A percentile compares a stretch with the other conserved stretches of the same genome.
Conservation (phyloP, 495 filamentous ascomycete genomes). For the Xylaria venustula region DNA sequence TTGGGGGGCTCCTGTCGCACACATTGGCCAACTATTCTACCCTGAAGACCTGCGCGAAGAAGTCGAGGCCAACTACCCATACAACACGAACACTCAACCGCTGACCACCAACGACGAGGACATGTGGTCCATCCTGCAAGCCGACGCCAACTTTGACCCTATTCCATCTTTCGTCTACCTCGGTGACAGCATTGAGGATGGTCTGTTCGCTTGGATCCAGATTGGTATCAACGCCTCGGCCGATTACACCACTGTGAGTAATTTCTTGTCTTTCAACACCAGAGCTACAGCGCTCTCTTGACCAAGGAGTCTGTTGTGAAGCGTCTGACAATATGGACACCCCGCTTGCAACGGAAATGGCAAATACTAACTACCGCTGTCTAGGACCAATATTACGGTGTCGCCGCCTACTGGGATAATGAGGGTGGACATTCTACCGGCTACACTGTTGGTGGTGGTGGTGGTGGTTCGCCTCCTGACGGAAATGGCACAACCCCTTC, state of each 20-base stretch:
- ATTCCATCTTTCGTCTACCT: constrained; percentile 56
- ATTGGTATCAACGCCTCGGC: constrained; percentile 44
- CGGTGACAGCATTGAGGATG: constrained; percentile 47
- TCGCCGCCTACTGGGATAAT: constrained; percentile 9
- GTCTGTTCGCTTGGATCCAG: constrained; percentile 53
- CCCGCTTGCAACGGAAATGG: too few relatives aligned
- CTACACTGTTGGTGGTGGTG: constrained; percentile 15
- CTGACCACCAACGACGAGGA: constrained; percentile 52
- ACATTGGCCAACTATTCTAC: constrained; percentile 66
- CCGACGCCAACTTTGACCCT: constrained; percentile 51
- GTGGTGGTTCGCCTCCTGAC: too few relatives aligned
- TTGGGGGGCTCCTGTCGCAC: constrained; percentile 43
- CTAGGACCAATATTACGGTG: constrained; percentile 21
- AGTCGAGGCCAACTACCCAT: constrained; percentile 56
- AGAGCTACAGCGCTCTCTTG: too few relatives aligned
- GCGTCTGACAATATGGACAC: too few relatives aligned
- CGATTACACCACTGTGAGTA: constrained; percentile 28
- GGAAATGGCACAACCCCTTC: too few relatives aligned
- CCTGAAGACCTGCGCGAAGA: constrained; percentile 55
- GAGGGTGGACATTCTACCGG: constrained; percentile 12
- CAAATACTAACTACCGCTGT: too few relatives aligned
- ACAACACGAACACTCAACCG: constrained; percentile 53
- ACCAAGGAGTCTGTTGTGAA: too few relatives aligned
- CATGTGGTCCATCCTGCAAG: constrained; percentile 41
- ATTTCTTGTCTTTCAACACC: too few relatives aligned